Evolutionary conservation across 1,139 yeast species (phyloP).

Genomic region (Magnusiomyces tetraspermus): DNA sequence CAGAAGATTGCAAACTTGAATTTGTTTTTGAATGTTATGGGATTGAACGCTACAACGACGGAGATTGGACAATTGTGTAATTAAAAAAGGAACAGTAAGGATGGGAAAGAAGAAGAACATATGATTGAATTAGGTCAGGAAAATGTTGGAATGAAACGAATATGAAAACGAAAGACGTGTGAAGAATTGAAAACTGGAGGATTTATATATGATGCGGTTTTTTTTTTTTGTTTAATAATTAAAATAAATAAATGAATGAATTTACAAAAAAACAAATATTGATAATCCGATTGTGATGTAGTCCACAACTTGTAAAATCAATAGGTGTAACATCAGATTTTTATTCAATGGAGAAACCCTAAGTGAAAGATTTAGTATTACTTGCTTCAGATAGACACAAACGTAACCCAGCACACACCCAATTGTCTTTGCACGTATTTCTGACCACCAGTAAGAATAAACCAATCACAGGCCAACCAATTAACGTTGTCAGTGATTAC

Average conservation of each 20-base stretch:
- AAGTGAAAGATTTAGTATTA: too few relatives aligned
- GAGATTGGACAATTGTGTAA: slow-evolving; percentile 30
- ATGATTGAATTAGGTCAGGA: background rate
- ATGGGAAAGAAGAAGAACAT: background rate
- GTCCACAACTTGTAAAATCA: too few relatives aligned
- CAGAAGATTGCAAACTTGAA: slow-evolving; percentile 71
- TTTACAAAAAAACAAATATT: too few relatives aligned
- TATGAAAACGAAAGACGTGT: too few relatives aligned
- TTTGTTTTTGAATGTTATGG: slow-evolving; percentile 92
- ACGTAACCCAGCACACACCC: too few relatives aligned
- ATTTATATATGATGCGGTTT: background rate
- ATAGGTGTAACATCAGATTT: too few relatives aligned
- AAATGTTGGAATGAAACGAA: background rate
- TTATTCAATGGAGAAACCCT: too few relatives aligned
- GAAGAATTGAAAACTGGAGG: background rate
- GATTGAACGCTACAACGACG: slow-evolving; percentile 67
- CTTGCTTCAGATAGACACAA: background rate
- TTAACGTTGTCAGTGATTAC: background rate
- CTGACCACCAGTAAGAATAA: too few relatives aligned
- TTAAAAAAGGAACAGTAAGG: background rate
- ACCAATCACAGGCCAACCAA: background rate
- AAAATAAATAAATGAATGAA: too few relatives aligned
- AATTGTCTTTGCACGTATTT: too few relatives aligned
- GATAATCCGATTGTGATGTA: too few relatives aligned
- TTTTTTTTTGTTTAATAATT: too few relatives aligned